phyloP scores from a whole-genome alignment of 495 filamentous ascomycete species.

The Parathielavia appendiculata region DNA sequence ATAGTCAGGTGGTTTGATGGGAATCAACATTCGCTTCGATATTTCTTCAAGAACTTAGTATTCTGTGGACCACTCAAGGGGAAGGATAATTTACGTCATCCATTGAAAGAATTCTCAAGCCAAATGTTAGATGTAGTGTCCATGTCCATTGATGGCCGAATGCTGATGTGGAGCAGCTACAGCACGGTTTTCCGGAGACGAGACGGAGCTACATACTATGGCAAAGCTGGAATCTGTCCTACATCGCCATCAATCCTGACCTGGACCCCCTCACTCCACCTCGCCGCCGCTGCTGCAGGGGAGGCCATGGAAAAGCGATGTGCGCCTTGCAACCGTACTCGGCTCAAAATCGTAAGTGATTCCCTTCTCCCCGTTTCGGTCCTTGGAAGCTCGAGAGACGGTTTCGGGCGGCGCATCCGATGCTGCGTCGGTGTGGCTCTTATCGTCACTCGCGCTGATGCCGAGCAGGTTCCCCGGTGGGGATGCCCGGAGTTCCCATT shows the following conservation, averaged over 20 bases:
- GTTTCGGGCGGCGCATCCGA: not conserved
- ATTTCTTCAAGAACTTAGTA: no score
- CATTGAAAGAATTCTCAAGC: no score
- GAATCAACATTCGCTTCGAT: no score
- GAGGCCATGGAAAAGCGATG: not conserved
- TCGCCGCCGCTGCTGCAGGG: not conserved
- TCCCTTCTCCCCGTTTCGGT: not conserved
- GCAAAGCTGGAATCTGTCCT: not conserved
- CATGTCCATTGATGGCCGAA: no score
- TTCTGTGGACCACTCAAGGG: no score
- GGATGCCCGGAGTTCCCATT: not conserved
- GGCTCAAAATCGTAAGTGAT: not conserved
- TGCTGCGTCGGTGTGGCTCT: not conserved
- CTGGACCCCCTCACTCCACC: not conserved
- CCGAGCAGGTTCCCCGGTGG: conserved; percentile 1
- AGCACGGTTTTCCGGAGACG: no score
- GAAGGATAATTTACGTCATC: no score
- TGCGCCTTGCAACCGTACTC: not conserved
- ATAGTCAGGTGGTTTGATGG: no score
- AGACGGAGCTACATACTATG: not conserved
- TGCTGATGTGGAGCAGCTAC: no score
- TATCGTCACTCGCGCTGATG: not conserved
- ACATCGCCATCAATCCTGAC: not conserved
- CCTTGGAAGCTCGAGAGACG: not conserved
- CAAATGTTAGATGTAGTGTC: no score